Conservation (phyloP, 176 grass and related monocot genomes). For the Tillandsia fasciculata region DNA sequence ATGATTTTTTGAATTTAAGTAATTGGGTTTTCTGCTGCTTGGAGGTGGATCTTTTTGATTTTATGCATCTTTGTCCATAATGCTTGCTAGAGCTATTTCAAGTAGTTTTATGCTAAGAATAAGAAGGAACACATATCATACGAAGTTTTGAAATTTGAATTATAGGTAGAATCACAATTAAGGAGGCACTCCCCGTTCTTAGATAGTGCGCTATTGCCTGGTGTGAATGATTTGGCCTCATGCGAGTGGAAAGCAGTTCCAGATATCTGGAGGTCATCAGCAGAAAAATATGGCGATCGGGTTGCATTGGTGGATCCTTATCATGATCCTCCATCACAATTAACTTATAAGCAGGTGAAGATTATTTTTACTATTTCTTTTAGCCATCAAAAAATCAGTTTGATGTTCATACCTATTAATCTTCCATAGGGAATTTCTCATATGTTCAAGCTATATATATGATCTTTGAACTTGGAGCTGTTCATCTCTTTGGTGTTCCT, state of each 20-base stretch:
- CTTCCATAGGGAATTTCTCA: too few relatives aligned
- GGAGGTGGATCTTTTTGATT: too few relatives aligned
- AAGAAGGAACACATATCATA: background rate
- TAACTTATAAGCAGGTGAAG: slow-evolving; percentile 76
- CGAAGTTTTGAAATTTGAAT: background rate
- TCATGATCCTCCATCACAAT: slow-evolving; percentile 52
- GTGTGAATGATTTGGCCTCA: slow-evolving; percentile 19
- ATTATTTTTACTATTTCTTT: background rate
- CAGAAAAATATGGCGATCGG: slow-evolving; percentile 58
- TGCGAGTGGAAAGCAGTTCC: slow-evolving; percentile 76
- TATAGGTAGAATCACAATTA: slow-evolving; percentile 11
- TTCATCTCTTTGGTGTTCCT: too few relatives aligned
- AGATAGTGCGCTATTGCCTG: slow-evolving; percentile 13
- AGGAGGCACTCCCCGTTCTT: slow-evolving; percentile 30
- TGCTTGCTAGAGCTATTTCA: background rate
- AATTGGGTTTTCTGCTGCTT: too few relatives aligned
- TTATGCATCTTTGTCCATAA: background rate
- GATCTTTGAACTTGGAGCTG: too few relatives aligned
- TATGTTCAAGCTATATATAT: too few relatives aligned
- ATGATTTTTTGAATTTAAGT: too few relatives aligned
- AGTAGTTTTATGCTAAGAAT: background rate
- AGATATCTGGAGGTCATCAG: slow-evolving; percentile 82
- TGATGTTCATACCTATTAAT: background rate
- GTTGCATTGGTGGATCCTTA: slow-evolving; percentile 74
- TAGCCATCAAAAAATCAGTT: background rate